A percentile compares a stretch with the other conserved stretches of the same genome.
Conservation (phyloP, 768 basidiomycete species). For the Jaapia argillacea region DNA sequence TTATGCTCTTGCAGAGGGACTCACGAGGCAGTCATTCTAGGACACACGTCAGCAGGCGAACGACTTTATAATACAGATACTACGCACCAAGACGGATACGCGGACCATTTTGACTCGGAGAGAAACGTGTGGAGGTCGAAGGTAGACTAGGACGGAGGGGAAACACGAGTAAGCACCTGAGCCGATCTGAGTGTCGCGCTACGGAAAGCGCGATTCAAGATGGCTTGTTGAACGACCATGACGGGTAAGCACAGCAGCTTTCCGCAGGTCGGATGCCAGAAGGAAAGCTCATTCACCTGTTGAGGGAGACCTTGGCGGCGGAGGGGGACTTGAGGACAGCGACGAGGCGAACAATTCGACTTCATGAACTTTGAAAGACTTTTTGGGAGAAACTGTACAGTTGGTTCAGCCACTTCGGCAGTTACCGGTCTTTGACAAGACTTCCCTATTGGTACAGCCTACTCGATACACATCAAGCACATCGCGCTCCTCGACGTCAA, state of each 20-base stretch:
- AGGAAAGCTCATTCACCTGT: constrained; percentile 30
- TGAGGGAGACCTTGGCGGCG: constrained; percentile 3
- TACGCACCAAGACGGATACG: constrained; percentile 66
- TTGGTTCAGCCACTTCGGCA: constrained; percentile 21
- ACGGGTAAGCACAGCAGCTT: not conserved
- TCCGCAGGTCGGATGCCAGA: not conserved
- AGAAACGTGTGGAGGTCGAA: constrained; percentile 5
- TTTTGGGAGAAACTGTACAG: constrained; percentile 22
- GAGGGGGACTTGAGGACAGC: constrained; percentile 15
- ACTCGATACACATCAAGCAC: constrained; percentile 10
- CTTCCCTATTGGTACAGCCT: not conserved
- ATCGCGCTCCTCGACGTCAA: constrained; percentile 16
- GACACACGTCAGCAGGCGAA: constrained; percentile 6
- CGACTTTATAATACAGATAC: not conserved
- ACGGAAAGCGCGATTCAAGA: constrained; percentile 75
- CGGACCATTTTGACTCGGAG: constrained; percentile 64
- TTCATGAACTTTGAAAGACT: too few relatives aligned
- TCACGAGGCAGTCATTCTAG: constrained; percentile 52
- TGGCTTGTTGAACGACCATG: constrained; percentile 14
- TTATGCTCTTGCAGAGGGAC: constrained; percentile 6
- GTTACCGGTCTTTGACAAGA: constrained; percentile 9
- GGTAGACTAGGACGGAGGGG: constrained; percentile 7
- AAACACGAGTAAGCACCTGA: constrained; percentile 21
- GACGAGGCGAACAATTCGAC: constrained; percentile 6
- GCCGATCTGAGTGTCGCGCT: constrained; percentile 83